Evolutionary conservation across 2,329 filamentous ascomycete genomes (phyloP), one percentile per base, ranked within the genome.

Genomic region (Hymenoscyphus linearis): DNA sequence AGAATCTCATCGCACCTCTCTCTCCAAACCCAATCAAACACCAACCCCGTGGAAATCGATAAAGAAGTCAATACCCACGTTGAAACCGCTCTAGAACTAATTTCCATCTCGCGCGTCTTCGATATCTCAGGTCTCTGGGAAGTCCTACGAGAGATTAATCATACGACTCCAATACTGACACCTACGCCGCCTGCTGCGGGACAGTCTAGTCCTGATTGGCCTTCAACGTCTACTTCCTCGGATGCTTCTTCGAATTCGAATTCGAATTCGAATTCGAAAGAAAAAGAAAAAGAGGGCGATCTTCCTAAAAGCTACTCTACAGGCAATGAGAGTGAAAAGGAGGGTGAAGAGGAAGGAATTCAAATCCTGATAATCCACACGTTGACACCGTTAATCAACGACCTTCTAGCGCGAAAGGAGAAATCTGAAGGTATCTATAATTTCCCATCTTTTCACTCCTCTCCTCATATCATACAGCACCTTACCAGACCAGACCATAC

Each of bases 91-190:
- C 72, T 87, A 3, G 79, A 81, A 53, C 75, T 75, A 53, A 78
- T 85, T 3, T 77, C 79, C 35, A 75, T 87, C 31, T 81, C 82
- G 26, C 76, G 81, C 26, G 78, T 86, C 0, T 87, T 87, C 65
- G 83, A 85, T 62, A 66, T 84, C 12, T 78, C 85, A 53, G 85
- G 85, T 0, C 66, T 87, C 18, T 80, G 77, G 77, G 82, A 86
- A 69, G 82, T 82, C 0, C 66, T 87, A 36, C 72, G 69, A 1
- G 85, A 87, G 66, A 65, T 85, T 6, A 40, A 56, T 26, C 14
- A 40, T 25, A 34, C 25, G 7, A 4, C 27, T 7, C 14, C 40
- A 5, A 26, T 13, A 16, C 13, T 25, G 14, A 25, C 55, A n/a
- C 55, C 18, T 1, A 57, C 18, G 5, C 26, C 37, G 13, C 55